phyloP scores from a whole-genome alignment of 75 land plant species.

The Pseudotsuga menziesii region DNA sequence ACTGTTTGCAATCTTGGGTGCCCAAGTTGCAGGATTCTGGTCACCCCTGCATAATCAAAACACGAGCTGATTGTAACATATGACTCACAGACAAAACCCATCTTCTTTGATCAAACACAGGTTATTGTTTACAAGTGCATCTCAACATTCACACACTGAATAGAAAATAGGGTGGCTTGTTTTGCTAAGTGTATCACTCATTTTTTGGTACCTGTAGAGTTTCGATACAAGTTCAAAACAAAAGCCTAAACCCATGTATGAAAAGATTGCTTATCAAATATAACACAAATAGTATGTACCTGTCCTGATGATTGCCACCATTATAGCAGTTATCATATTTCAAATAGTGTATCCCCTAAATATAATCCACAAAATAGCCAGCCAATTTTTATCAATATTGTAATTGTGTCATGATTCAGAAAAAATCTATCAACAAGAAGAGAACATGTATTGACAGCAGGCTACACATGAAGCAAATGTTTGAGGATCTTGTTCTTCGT shows the following conservation, averaged over 20 bases:
- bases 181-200: slow-evolving; percentile 32
- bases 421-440: too few species aligned
- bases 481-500: slow-evolving; percentile 73
- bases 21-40: slow-evolving; percentile 35
- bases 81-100: background rate
- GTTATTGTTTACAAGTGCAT: background rate
- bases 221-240: background rate
- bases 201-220: slow-evolving; percentile 27
- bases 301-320: slow-evolving; percentile 15
- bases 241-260: background rate
- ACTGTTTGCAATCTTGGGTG: slow-evolving; percentile 23
- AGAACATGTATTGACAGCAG: too few species aligned
- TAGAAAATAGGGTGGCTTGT: too few species aligned
- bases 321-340: slow-evolving; percentile 43
- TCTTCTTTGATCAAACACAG: background rate
- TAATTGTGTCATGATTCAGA: too few species aligned
- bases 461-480: slow-evolving; percentile 82
- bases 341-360: slow-evolving; percentile 30
- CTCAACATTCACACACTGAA: slow-evolving; percentile 28
- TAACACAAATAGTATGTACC: slow-evolving; percentile 9
- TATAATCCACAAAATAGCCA: too few species aligned
- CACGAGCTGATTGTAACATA: background rate
- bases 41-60: slow-evolving; percentile 25
- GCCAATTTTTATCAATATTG: too few species aligned
- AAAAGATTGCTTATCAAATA: background rate